Evolutionary conservation across 2,329 filamentous ascomycete species (phyloP).

Genomic region (Neobulgaria alba): DNA sequence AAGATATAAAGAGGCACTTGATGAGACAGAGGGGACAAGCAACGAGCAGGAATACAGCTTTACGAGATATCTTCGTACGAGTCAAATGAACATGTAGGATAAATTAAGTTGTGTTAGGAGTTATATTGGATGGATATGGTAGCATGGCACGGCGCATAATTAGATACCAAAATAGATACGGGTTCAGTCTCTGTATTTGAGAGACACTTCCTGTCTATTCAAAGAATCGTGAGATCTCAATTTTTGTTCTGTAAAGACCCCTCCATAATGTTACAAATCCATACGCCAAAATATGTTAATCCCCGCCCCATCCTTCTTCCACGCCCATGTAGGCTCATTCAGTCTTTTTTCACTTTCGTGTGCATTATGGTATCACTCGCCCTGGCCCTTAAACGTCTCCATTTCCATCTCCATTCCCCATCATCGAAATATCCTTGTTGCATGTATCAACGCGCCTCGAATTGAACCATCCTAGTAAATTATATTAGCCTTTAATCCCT

Average conservation of each 20-base stretch:
- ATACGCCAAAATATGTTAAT: too few relatives aligned
- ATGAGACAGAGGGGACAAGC: constrained; percentile 36
- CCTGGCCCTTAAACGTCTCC: too few relatives aligned
- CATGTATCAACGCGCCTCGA: constrained; percentile 81
- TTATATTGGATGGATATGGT: constrained; percentile 11
- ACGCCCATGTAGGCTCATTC: too few relatives aligned
- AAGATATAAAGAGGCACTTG: constrained; percentile 70
- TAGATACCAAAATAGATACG: constrained; percentile 6
- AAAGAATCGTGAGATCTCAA: too few relatives aligned
- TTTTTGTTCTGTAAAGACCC: too few relatives aligned
- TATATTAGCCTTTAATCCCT: constrained; percentile 8
- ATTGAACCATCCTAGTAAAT: constrained; percentile 80
- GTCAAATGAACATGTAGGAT: constrained; percentile 26
- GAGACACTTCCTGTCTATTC: not conserved
- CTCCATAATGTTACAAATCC: too few relatives aligned
- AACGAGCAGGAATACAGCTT: constrained; percentile 28
- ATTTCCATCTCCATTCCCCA: too few relatives aligned
- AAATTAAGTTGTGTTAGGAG: constrained; percentile 5
- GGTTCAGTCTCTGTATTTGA: not conserved
- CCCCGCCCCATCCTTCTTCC: too few relatives aligned
- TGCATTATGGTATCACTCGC: too few relatives aligned
- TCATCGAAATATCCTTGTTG: too few relatives aligned
- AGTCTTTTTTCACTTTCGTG: too few relatives aligned
- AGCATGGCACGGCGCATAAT: constrained; percentile 27
- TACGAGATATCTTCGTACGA: constrained; percentile 27